Percentiles rank a stretch among this genome's conserved stretches.
Conservation (phyloP, 345 rosid genomes). For the Brassica incana region DNA sequence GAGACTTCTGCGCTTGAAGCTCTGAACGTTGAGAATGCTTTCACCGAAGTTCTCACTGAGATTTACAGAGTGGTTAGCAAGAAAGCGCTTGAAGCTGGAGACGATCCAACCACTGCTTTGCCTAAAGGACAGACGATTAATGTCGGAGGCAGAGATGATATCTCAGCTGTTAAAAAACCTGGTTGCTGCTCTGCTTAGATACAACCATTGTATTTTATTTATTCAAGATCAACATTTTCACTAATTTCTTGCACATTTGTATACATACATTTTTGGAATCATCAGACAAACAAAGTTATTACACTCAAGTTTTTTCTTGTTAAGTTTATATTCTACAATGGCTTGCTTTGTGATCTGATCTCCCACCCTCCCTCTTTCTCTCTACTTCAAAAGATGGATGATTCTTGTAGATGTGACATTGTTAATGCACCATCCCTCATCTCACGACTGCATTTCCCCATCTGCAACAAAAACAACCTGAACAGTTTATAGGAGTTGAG, state of each 20-base stretch:
- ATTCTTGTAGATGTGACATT: background rate
- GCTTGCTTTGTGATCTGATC: background rate
- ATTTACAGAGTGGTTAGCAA: background rate
- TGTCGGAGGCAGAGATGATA: background rate
- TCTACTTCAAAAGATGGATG: background rate
- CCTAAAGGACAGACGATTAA: background rate
- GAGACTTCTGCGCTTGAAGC: background rate
- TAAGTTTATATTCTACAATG: background rate
- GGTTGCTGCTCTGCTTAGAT: background rate
- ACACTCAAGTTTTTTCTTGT: background rate
- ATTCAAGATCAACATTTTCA: background rate
- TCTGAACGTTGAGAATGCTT: background rate
- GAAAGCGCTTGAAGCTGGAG: background rate
- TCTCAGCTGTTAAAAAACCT: background rate
- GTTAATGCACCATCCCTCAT: background rate
- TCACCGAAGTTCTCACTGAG: background rate
- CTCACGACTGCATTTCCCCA: background rate
- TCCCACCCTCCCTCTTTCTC: background rate
- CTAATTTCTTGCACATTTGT: background rate
- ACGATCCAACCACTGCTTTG: background rate
- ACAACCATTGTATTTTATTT: background rate
- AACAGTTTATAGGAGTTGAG: background rate
- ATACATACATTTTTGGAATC: background rate
- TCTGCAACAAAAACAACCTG: background rate
- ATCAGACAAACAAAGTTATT: background rate